Evolutionary conservation across 192 early-diverging fungal genomes (phyloP), one percentile per base, ranked within the genome.

Genomic region (Gaertneriomyces semiglobifer): DNA sequence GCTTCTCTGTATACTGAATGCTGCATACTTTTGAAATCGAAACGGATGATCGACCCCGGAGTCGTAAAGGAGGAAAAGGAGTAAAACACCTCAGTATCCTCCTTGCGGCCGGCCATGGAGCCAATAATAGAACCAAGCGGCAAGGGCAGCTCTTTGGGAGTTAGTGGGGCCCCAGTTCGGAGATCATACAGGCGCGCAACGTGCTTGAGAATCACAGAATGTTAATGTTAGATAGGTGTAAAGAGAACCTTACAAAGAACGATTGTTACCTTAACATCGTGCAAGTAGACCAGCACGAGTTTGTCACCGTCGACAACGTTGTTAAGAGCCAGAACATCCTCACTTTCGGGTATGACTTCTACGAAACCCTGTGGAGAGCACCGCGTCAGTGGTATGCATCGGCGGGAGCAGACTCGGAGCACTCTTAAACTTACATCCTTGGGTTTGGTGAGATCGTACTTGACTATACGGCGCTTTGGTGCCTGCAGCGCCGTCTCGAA

Each of bases 401-500:
- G 44, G 43, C 16, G 60, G n/a, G 44, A 12, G 12, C 62, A 12
- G 12, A 61, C 46, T 44, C 39, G 39, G 20, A 18, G 10, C 40
- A 18, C 25, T 44, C 25, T 14, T 1, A 39, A 20, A 25, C 51
- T 56, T 61, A 81, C 79, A 33, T 79, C 67, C 19, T 84, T 78
- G 25, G 82, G 81, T 39, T 80, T 61, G 16, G 62, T 41, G 25
- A 90, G 51, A 62, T 90, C 88, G 66, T 84, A 88, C 67, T 75
- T 82, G 54, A 87, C 78, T 56, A 90, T 63, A 42, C 83, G 77
- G 45, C 68, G 61, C 33, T 81, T 86, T 38, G 89, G 87, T 9
- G 89, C 84, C 44, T 88, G 64, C 55, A 63, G 62, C 46, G 84
- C 84, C 20, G 86, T 86, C 66, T 76, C 50, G 67, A 90, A 87